Evolutionary conservation across 2,329 filamentous ascomycete species (phyloP), one percentile per base, ranked within the genome.

Genomic region (Bertia moriformis): DNA sequence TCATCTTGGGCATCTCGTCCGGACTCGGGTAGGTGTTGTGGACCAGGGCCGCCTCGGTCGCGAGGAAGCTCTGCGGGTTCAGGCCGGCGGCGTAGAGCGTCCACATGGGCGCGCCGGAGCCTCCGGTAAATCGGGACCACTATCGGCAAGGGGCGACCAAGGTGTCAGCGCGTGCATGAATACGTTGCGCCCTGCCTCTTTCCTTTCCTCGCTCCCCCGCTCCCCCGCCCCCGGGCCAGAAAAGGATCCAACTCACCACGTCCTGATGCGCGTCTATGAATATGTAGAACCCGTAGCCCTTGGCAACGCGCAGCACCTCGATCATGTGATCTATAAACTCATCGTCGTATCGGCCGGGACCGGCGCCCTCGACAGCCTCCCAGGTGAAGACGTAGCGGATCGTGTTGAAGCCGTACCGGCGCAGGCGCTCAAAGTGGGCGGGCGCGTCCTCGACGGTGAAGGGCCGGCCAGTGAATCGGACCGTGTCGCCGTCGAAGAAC

Each of bases 251-350:
- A 73, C 78, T 46, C 69, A 85, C 81, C 49, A 96, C 89, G 63
- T 98, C 91, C 66, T 98, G 91, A 57, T 98, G 91, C 15, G 93
- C 89, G 50, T 98, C 93, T 86, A 98, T 94, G 55, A 95, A 96
- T 38, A 98, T 70, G 52, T 93, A 94, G 57, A 98, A 95, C 19
- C 84, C 85, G 64, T 93, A 96, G 27, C 77, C 69, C 55, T 88
- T 94, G 27, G 88, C 88, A 46, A 87, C 67, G 41, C 87, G 73
- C 48, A 98, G 60, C 10, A 94, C 67, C 29, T 84, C 72, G 46
- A 98, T 86, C 1, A 91, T 98, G 55, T 93, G 86, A 47, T 83
- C 70, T 46, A 96, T 88, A 71, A 84, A 98, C 44, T 83, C 79
- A 53, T 98, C 86, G 51, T 98, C 93, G 56, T 96, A 98, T 51